Conservation (phyloP, 352 stramenopile species). For the Phytophthora chlamydospora region DNA sequence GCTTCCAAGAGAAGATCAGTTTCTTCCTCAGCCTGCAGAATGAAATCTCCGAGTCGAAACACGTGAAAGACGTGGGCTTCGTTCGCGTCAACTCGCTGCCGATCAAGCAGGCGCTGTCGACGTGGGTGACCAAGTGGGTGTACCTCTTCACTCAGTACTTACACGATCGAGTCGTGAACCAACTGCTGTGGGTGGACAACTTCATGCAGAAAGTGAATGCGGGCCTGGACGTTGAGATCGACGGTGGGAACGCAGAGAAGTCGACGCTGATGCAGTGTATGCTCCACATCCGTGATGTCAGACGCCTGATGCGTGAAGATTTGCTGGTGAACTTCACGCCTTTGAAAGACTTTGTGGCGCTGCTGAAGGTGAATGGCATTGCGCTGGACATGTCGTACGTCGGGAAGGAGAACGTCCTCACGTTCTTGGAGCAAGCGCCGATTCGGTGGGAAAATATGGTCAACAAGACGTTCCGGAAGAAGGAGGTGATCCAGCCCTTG, state of each 20-base stretch:
- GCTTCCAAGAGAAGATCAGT: constrained; percentile 92
- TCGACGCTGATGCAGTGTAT: constrained; percentile 87
- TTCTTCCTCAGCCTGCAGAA: constrained; percentile 89
- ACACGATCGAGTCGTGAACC: constrained; percentile 87
- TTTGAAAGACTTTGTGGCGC: constrained; percentile 76
- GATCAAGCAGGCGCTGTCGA: constrained; percentile 94
- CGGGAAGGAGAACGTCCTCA: constrained; percentile 79
- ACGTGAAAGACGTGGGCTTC: constrained; percentile 89
- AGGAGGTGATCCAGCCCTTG: constrained; percentile 90
- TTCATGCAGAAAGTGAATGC: constrained; percentile 84
- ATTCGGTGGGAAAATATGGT: constrained; percentile 93
- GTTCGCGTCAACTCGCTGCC: constrained; percentile 92
- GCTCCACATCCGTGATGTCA: constrained; percentile 89
- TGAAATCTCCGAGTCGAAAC: constrained; percentile 90
- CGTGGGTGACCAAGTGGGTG: constrained; percentile 96
- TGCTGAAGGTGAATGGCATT: constrained; percentile 91
- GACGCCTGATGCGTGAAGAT: constrained; percentile 84
- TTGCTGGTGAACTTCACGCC: constrained; percentile 75
- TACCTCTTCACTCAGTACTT: constrained; percentile 95
- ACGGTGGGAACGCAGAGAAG: constrained; percentile 47
- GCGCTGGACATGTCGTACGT: constrained; percentile 89
- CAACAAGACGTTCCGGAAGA: constrained; percentile 94
- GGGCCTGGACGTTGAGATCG: constrained; percentile 75
- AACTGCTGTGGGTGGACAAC: constrained; percentile 84
- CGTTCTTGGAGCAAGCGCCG: constrained; percentile 89